Evolutionary conservation across 768 basidiomycete species (phyloP).

Genomic region (Psilocybe sp.): DNA sequence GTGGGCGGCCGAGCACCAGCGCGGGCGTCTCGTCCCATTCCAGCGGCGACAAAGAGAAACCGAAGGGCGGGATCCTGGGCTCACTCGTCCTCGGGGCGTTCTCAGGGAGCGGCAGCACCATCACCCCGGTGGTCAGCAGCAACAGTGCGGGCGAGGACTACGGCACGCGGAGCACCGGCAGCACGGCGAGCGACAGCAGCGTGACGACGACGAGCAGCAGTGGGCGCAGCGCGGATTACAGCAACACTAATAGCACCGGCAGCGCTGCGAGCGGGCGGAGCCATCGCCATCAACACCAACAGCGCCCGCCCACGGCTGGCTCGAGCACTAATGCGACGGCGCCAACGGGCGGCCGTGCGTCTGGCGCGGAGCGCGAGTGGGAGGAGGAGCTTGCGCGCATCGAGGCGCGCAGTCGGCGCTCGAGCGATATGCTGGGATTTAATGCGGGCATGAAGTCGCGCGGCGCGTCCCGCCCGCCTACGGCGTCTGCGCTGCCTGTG

Average conservation of each 20-base stretch:
- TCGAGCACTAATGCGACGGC: background rate
- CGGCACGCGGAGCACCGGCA: background rate
- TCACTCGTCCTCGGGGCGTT: no score
- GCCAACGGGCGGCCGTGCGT: background rate
- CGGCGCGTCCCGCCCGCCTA: background rate
- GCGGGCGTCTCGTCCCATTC: no score
- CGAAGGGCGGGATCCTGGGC: background rate
- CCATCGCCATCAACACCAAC: background rate
- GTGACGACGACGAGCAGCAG: conserved; percentile 31
- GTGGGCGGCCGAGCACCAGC: background rate
- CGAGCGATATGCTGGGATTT: conserved; percentile 46
- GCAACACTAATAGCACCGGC: conserved; percentile 42
- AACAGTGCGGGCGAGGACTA: no score
- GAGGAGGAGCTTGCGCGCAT: conserved; percentile 75
- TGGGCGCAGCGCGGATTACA: conserved; percentile 66
- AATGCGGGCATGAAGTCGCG: conserved; percentile 34
- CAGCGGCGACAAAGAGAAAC: no score
- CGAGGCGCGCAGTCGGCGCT: conserved; percentile 56
- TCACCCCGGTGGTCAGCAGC: background rate
- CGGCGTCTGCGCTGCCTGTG: background rate
- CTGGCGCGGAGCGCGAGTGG: conserved; percentile 60
- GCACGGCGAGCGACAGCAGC: conserved; percentile 4
- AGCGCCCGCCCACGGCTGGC: background rate
- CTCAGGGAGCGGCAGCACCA: no score
- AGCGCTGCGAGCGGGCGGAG: conserved; percentile 68